Base-by-base conservation (phyloP, 192 early-diverging fungal genomes). In the Funneliformis mosseae region DNA sequence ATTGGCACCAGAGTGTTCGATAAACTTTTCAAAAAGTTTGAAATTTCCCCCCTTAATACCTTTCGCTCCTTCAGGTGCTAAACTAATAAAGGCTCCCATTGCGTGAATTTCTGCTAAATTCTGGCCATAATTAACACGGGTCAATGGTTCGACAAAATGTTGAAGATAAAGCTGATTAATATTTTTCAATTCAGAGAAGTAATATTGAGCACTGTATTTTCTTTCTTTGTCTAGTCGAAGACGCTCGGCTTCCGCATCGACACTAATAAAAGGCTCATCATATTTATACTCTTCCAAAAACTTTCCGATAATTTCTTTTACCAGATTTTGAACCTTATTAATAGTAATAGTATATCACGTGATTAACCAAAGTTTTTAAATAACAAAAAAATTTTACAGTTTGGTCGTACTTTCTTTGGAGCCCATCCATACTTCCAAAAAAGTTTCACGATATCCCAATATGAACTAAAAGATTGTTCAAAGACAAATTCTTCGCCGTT, bases 121-220 rank as follows among this genome's bases (percentile, higher is more conserved):
- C 23, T 90, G 89, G 5, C 83, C 91, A 76, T 93, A 93, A 81
- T 93, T 93, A 45, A 90, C 92, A 8, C 92, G 84, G 2, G 88
- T 88, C 3, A 88, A 85, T 25, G 87, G 84, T 64, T 93, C 89
- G 0, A 93, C 80, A 27, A 92, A 82, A 74, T 93, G 88, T 14
- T 81, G 23, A 14, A 83, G 50, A 63, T 90, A 93, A 1, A 38
- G 59, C 6, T 76, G 66, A 60, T 80, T 68, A 9, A 91, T 80
- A 0, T 84, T 82, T 23, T 83, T 70, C 16, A 77, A 43, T 11
- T 83, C 60, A 7, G 82, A 80, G 73, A 86, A 87, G 62, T 87
- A 81, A 14, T 85, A 67, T 11, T 79, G 23, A 9, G 88, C 87
- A 0, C 88, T 82, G 8, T 45, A 48, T 63, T 84, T 63, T 18